Evolutionary conservation across 306 rosid genomes (phyloP).

Genomic region (Cucurbita maxima): DNA sequence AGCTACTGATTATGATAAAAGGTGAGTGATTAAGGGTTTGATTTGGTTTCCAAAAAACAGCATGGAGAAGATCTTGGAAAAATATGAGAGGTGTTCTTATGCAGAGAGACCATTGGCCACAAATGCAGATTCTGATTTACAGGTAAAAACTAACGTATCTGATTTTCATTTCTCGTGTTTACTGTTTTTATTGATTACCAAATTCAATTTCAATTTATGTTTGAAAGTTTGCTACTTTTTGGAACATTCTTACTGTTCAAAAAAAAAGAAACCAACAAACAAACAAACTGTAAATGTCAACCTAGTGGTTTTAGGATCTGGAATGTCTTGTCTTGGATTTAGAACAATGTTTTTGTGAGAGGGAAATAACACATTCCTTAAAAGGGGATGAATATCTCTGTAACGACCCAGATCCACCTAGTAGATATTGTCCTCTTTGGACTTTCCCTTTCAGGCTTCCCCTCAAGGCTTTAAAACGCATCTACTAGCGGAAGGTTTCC

Average conservation of each 20-base stretch:
- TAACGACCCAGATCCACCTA: too few relatives aligned
- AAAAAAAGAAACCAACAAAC: background rate
- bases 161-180: background rate
- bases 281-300: background rate
- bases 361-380: too few relatives aligned
- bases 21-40: background rate
- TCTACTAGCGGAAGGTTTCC: too few relatives aligned
- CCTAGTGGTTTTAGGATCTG: background rate
- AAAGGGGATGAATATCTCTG: rapidly evolving
- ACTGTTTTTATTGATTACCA: too few relatives aligned
- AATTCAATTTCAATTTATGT: too few relatives aligned
- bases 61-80: slow-evolving; percentile 41
- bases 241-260: background rate
- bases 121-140: slow-evolving; percentile 15
- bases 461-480: too few relatives aligned
- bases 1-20: background rate
- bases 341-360: background rate
- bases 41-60: slow-evolving; percentile 15
- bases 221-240: background rate
- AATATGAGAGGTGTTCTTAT: slow-evolving; percentile 36
- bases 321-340: background rate
- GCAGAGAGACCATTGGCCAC: slow-evolving; percentile 15
- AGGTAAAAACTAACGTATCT: slow-evolving; percentile 22
- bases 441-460: too few relatives aligned
- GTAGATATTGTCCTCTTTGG: too few relatives aligned